Evolutionary conservation across 768 basidiomycete species (phyloP).

Genomic region (Rhizopogon vinicolor): DNA sequence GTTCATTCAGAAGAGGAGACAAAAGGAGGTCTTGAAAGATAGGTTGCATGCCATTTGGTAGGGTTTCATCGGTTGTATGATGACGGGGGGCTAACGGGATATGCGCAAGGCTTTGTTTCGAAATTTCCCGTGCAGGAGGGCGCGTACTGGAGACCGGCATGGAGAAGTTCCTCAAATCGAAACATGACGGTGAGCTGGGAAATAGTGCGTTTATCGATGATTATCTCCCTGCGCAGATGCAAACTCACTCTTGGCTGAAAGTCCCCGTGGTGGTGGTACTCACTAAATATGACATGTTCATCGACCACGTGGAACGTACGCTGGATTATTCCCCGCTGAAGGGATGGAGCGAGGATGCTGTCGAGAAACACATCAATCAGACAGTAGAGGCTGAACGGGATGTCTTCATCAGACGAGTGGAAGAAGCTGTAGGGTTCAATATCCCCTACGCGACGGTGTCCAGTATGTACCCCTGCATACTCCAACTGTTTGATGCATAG

Average conservation of each 20-base stretch:
- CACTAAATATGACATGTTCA: conserved; percentile 1
- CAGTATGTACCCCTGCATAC: background rate
- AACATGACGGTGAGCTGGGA: background rate
- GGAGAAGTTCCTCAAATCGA: background rate
- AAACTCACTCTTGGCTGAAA: background rate
- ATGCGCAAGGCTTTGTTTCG: background rate
- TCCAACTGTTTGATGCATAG: background rate
- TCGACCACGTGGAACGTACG: background rate
- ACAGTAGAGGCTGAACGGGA: background rate
- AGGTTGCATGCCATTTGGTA: background rate
- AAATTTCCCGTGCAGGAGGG: background rate
- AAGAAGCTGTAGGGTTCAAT: background rate
- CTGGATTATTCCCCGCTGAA: background rate
- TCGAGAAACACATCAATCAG: background rate
- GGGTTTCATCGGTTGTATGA: background rate
- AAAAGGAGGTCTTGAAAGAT: background rate
- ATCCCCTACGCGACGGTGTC: background rate
- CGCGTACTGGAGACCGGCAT: conserved; percentile 2
- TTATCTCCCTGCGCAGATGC: background rate
- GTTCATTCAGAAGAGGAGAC: background rate
- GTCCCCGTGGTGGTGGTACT: conserved; percentile 3
- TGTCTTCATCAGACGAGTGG: background rate
- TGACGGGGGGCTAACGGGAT: background rate
- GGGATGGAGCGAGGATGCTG: background rate
- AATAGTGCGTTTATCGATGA: background rate